These are phyloP conservation scores for Teunomyces barrocoloradensis DNA, from an alignment of 805 yeast genomes.

Conservation along the genomic window DNA sequence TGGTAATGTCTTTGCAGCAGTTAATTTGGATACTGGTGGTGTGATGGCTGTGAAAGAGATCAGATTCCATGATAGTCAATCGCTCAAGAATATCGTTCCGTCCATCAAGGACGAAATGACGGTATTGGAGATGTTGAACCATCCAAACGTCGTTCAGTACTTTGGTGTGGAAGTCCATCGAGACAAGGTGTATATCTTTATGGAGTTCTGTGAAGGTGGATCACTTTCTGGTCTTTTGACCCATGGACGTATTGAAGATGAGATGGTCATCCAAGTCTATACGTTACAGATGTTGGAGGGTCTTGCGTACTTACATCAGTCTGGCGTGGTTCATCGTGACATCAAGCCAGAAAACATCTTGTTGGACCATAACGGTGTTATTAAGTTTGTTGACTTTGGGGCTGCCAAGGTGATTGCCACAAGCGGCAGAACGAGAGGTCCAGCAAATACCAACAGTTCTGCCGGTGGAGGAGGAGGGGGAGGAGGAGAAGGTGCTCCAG, in stretches of 20 bases:
- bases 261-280: constrained; percentile 85
- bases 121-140: constrained; percentile 89
- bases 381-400: constrained; percentile 96
- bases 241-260: constrained; percentile 95
- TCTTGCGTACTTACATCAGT: constrained; percentile 86
- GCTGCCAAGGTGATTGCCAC: constrained; percentile 89
- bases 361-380: constrained; percentile 86
- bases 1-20: constrained; percentile 91
- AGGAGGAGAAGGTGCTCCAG: background rate
- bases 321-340: constrained; percentile 95
- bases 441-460: background rate
- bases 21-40: constrained; percentile 91
- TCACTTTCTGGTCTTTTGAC: constrained; percentile 81
- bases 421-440: constrained; percentile 44
- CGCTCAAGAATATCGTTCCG: constrained; percentile 80
- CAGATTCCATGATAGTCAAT: constrained; percentile 81
- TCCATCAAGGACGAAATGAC: constrained; percentile 95
- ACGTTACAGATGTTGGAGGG: constrained; percentile 94
- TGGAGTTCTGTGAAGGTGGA: constrained; percentile 98
- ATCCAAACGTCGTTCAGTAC: constrained; percentile 95
- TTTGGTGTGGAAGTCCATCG: constrained; percentile 97
- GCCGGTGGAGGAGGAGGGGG: background rate
- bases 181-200: constrained; percentile 89
- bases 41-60: constrained; percentile 97
- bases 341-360: constrained; percentile 93